Percentiles rank a stretch among this genome's conserved stretches.
Evolutionary conservation across 352 stramenopile species (phyloP).

Genomic region (Globisporangium lucens): DNA sequence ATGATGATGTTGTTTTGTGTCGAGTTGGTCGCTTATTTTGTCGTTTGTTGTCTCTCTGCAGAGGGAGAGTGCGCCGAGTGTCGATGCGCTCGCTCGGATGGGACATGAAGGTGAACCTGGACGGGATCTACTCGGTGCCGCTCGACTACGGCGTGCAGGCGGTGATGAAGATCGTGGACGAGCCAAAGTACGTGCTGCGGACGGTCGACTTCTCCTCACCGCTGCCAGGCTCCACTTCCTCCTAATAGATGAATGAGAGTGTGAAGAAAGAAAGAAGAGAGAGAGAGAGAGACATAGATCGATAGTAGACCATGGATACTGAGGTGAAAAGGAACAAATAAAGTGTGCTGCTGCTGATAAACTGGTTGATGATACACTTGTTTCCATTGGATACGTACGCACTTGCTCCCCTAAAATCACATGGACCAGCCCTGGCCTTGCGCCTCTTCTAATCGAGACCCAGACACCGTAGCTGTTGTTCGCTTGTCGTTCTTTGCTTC

Average conservation of each 20-base stretch:
- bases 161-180: conserved; percentile 87
- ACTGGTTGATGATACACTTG: conserved; percentile 8
- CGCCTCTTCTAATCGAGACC: conserved; percentile 19
- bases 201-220: conserved; percentile 73
- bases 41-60: conserved; percentile 16
- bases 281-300: conserved; percentile 2
- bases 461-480: background rate
- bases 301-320: background rate
- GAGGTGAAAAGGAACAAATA: background rate
- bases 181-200: conserved; percentile 83
- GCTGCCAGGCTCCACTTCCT: background rate
- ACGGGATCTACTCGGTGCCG: conserved; percentile 85
- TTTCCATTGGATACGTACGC: conserved; percentile 9
- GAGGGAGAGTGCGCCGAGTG: conserved; percentile 76
- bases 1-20: background rate
- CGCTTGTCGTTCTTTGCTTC: conserved; percentile 4
- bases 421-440: conserved; percentile 4
- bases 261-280: background rate
- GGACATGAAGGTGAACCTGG: conserved; percentile 89
- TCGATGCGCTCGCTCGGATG: conserved; percentile 87
- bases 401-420: conserved; percentile 15
- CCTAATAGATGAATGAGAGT: background rate
- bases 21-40: background rate
- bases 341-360: background rate
- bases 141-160: conserved; percentile 88